Evolutionary conservation across 805 yeast species (phyloP).

Genomic region (Nematodospora valgi): DNA sequence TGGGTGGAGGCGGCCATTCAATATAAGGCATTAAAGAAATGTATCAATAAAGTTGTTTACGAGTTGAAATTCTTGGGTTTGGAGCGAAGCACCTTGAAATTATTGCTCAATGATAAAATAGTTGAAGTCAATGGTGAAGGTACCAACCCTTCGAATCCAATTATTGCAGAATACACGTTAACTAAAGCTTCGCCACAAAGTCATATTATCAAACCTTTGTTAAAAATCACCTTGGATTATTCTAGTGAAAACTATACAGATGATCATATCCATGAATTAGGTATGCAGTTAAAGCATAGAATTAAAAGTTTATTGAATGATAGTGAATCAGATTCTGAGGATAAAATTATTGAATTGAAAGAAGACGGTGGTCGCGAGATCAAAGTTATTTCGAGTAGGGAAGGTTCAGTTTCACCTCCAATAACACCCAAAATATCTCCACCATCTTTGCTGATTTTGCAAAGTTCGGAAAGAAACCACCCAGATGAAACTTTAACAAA

Average conservation of each 20-base stretch:
- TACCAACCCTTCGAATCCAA: conserved; percentile 33
- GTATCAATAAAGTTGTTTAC: conserved; percentile 59
- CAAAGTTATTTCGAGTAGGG: conserved; percentile 8
- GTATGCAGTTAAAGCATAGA: conserved; percentile 23
- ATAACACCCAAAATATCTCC: conserved; percentile 5
- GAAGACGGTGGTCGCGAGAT: conserved; percentile 18
- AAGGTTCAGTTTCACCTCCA: conserved; percentile 8
- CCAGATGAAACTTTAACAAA: conserved; percentile 1
- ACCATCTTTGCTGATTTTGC: not conserved
- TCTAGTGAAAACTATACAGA: conserved; percentile 24
- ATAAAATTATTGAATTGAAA: conserved; percentile 25
- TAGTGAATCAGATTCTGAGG: conserved; percentile 17
- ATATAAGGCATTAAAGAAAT: conserved; percentile 66
- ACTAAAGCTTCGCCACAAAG: conserved; percentile 21
- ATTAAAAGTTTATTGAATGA: conserved; percentile 24
- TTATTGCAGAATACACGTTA: conserved; percentile 41
- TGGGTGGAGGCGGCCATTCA: conserved; percentile 71
- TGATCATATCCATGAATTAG: conserved; percentile 31
- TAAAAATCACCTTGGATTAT: conserved; percentile 36
- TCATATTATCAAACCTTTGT: conserved; percentile 32
- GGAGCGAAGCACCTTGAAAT: conserved; percentile 40
- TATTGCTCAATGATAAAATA: conserved; percentile 24
- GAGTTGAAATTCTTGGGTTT: conserved; percentile 62
- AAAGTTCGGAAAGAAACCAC: not conserved
- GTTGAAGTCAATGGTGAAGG: conserved; percentile 33